phyloP scores from a whole-genome alignment of 495 filamentous ascomycete genomes.

The Endocarpon pusillum region DNA sequence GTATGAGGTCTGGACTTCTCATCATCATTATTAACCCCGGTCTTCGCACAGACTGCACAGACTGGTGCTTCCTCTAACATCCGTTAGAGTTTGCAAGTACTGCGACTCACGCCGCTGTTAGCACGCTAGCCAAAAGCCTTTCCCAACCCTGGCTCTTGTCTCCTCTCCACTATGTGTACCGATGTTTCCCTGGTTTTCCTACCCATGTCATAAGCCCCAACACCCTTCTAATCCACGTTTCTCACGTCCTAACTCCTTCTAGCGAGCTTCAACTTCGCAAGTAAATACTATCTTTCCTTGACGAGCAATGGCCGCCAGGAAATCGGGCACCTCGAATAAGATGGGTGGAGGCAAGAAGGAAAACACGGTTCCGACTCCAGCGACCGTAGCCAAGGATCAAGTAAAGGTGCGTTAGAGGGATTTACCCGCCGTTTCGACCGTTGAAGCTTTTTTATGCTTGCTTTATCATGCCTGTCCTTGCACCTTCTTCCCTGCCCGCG shows the following conservation, averaged over 20 bases:
- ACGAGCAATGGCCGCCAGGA: not conserved
- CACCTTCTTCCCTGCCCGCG: slow-evolving; percentile 1
- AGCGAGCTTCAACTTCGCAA: not conserved
- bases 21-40: not conserved
- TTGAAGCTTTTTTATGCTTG: not conserved
- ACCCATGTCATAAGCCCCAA: not conserved
- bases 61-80: not conserved
- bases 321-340: not conserved
- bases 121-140: not conserved
- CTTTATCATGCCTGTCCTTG: too few relatives aligned
- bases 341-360: not conserved
- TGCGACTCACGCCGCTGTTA: not conserved
- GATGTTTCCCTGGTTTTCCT: too few relatives aligned
- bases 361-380: not conserved
- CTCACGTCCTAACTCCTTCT: not conserved
- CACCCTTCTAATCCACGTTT: not conserved
- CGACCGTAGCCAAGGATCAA: not conserved
- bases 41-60: not conserved
- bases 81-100: not conserved
- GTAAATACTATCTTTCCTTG: not conserved
- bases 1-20: not conserved
- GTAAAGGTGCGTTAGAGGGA: not conserved
- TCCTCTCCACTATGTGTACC: too few relatives aligned
- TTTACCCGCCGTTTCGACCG: not conserved
- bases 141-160: too few relatives aligned